phyloP scores from a whole-genome alignment of 306 rosid species.

The Fragaria vesca region DNA sequence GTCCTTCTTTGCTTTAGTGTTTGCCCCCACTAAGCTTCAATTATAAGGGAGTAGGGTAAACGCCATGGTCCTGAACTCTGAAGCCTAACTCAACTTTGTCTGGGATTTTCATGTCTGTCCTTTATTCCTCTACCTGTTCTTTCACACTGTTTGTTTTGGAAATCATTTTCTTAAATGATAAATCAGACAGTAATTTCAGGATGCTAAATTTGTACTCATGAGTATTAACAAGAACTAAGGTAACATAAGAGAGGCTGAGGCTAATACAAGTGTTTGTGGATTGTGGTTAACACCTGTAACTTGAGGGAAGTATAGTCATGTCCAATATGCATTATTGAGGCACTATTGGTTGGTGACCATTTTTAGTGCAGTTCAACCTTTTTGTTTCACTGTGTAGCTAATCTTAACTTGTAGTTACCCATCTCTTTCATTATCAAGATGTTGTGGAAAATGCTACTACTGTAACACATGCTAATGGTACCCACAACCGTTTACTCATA shows the following conservation, averaged over 20 bases:
- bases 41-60: background rate
- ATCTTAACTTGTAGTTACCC: background rate
- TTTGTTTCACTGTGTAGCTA: background rate
- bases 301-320: background rate
- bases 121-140: background rate
- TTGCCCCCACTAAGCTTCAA: conserved; percentile 23
- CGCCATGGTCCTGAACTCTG: background rate
- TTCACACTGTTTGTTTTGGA: background rate
- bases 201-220: too few species aligned
- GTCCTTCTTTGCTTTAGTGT: conserved; percentile 9
- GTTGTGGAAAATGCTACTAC: background rate
- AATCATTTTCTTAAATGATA: background rate
- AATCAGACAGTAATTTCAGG: too few species aligned
- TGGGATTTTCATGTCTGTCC: background rate
- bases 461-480: background rate
- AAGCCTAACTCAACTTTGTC: background rate
- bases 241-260: background rate
- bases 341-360: background rate
- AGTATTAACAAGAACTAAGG: too few species aligned
- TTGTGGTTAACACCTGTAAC: too few species aligned
- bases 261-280: background rate
- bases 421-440: background rate
- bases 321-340: background rate
- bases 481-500: background rate
- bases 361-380: background rate